Base-by-base conservation (phyloP, 176 grass and related monocot species). In the Coix lacrymajobi region DNA sequence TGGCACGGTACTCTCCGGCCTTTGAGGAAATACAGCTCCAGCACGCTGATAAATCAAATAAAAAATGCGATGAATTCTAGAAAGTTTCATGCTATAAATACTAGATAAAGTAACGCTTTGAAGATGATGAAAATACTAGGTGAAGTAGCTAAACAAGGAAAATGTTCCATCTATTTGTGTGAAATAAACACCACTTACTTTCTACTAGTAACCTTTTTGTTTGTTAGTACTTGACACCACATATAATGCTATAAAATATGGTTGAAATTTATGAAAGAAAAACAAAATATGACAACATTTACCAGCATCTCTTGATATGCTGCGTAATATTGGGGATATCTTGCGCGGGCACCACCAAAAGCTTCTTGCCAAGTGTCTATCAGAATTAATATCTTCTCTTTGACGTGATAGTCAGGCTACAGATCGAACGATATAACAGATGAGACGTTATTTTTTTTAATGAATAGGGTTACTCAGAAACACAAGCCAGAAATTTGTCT, bases 291-390 rank as follows among this genome's bases (percentile, higher is more conserved):
- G 44, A 52, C 22, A 3, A 43, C 51, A 71, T 68, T 73, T 98
- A 98, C 96, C 96, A 93, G 82, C 19, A 98, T 84, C 62, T 93
- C 87, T 79, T 95, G 96, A 73, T 98, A 98, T 76, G 92, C 84
- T 13, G 62, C 79, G 83, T 93, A 93, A 76, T 95, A 98, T 78
- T 95, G 89, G 7, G 92, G 92, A 88, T 93, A 93, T 93, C 91
- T 93, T 89, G 90, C 91, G 45, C 75, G 86, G 37, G 91, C 73
- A 83, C 96, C 96, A 52, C 96, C 96, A 90, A 98, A 98, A 89
- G 96, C 90, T 91, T 98, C 96, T 95, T 98, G 92, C 96, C 96
- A 98, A 78, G 84, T 93, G 69, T 98, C 90, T 86, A 98, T 88
- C 58, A 95, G 83, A 80, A 82, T 76, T 69, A 94, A 76, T 82